Evolutionary conservation across 1,139 yeast genomes (phyloP), one percentile per base, ranked within the genome.

Genomic region (Magnusiomyces suaveolens): DNA sequence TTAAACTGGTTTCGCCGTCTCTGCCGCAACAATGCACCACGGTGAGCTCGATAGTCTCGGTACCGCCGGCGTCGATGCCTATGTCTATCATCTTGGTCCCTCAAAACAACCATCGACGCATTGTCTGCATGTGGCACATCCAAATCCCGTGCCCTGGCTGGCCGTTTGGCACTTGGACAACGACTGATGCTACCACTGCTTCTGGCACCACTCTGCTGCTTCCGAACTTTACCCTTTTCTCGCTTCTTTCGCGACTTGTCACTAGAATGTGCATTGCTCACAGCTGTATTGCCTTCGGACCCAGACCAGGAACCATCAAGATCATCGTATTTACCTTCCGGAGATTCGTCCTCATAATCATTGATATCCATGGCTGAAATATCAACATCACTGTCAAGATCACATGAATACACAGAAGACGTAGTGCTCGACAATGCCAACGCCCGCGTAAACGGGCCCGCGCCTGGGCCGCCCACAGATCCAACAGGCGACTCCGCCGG

Each of bases 391-490:
- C 48, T 46, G 18, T 46, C 48, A 18, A 46, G 21, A 2, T 32
- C 36, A 16, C 29, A 46, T 16, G 48, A 46, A 29, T 46, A 46
- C 6, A 26, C 24, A 2, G 48, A 46, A 29, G 36, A 46, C 6
- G 38, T 21, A 6, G 44, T 21, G 16, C 44, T 41, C 3, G 16
- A 36, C 12, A 29, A 29, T 12, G 33, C 33, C 33, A 29, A 29
- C 12, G 33, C 33, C 48, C 56, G 24, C 14, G 20, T 8, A 43
- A 51, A 16, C 16, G 24, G 3, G 21, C 44, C 23, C 24, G 32
- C 32, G 21, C 16, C 47, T 43, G 57, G 46, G 52, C 50, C 53
- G 32, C 32, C 4, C n/a, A 38, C 36, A 49, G 57, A 38, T 36
- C 41, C 16, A 10, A 36, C 41, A 10, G 41, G 16, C 16, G 41